phyloP scores from a whole-genome alignment of 208 protist species.

The Endotrypanum monterogeii region DNA sequence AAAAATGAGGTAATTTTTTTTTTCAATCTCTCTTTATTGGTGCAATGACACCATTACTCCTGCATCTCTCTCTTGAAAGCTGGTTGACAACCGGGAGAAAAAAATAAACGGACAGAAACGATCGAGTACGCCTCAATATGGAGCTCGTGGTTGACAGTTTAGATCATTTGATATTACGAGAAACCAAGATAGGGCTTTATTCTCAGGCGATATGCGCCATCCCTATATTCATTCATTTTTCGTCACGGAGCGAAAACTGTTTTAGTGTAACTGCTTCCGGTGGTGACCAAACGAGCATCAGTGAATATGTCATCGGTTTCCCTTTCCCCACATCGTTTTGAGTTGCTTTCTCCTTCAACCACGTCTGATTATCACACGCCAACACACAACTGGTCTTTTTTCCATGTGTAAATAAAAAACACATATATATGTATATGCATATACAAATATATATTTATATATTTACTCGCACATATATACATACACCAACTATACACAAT shows the following conservation, averaged over 20 bases:
- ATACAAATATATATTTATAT: neutral
- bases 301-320: neutral
- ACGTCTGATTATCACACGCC: neutral
- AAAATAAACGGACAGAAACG: slow-evolving; percentile 12
- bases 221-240: neutral
- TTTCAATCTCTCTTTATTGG: neutral
- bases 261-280: neutral
- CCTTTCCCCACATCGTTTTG: too few relatives aligned
- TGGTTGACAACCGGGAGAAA: neutral
- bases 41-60: neutral
- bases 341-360: neutral
- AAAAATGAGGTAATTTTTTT: neutral
- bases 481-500: too few relatives aligned
- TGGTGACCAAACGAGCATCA: neutral
- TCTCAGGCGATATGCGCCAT: neutral
- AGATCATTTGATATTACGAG: neutral
- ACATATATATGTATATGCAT: neutral
- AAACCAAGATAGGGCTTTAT: too few relatives aligned
- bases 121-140: neutral
- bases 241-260: neutral
- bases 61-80: slow-evolving; percentile 1
- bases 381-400: neutral
- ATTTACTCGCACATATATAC: too few relatives aligned
- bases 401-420: neutral
- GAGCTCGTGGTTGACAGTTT: neutral